Percentiles rank a stretch among this genome's conserved stretches.
Evolutionary conservation across 805 yeast species (phyloP).

Genomic region (Grigorovia yakushimaensis): DNA sequence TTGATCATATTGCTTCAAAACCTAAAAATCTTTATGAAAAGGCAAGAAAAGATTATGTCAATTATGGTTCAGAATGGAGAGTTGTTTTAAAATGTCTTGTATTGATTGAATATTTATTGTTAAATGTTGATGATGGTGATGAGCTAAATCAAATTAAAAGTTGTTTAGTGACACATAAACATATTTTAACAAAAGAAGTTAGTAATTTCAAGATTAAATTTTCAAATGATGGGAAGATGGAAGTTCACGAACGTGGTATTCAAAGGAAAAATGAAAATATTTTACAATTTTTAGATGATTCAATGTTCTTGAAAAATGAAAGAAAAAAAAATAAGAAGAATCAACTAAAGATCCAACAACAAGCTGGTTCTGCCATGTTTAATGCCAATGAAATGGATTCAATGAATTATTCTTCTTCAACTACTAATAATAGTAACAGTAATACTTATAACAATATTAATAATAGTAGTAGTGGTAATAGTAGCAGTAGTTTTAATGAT

Average conservation of each 20-base stretch:
- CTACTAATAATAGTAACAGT: neutral
- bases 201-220: constrained; percentile 23
- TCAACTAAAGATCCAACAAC: constrained; percentile 22
- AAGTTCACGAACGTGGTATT: constrained; percentile 30
- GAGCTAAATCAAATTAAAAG: constrained; percentile 25
- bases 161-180: constrained; percentile 27
- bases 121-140: constrained; percentile 27
- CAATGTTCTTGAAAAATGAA: constrained; percentile 23
- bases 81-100: constrained; percentile 32
- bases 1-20: constrained; percentile 29
- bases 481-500: constrained; percentile 6
- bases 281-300: constrained; percentile 22
- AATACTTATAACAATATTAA: neutral
- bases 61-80: constrained; percentile 34
- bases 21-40: constrained; percentile 31
- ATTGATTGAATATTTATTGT: constrained; percentile 27
- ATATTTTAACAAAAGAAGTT: constrained; percentile 25
- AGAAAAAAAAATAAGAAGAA: constrained; percentile 24
- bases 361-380: constrained; percentile 13
- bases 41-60: constrained; percentile 32
- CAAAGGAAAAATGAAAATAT: constrained; percentile 27
- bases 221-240: constrained; percentile 31
- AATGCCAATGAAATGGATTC: constrained; percentile 21
- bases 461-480: neutral
- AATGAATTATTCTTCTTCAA: neutral